phyloP scores from a whole-genome alignment of 805 yeast genomes.

The Candida anglica region DNA sequence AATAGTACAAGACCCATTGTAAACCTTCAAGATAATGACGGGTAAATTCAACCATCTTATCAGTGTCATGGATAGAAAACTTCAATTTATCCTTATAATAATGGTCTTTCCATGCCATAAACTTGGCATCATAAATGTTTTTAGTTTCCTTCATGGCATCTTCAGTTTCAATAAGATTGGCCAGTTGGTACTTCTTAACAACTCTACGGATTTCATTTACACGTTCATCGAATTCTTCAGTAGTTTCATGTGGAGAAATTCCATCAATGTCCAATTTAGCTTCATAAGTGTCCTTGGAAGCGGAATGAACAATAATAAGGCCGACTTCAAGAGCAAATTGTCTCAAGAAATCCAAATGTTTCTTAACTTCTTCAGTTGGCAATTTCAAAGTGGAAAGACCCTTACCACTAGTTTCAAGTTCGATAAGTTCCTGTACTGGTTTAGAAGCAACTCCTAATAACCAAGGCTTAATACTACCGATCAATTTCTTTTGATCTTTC shows the following conservation, averaged over 20 bases:
- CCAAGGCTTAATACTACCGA: slow-evolving; percentile 56
- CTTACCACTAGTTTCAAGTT: slow-evolving; percentile 24
- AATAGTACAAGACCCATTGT: slow-evolving; percentile 94
- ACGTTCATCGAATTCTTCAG: slow-evolving; percentile 59
- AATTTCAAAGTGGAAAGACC: slow-evolving; percentile 28
- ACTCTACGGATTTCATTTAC: slow-evolving; percentile 46
- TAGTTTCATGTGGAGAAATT: slow-evolving; percentile 60
- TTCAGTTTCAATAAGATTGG: slow-evolving; percentile 60
- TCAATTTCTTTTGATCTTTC: slow-evolving; percentile 72
- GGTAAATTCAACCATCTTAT: slow-evolving; percentile 57
- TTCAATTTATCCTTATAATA: slow-evolving; percentile 81
- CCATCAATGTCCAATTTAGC: slow-evolving; percentile 73
- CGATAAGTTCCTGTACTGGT: slow-evolving; percentile 29
- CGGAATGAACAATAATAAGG: slow-evolving; percentile 61
- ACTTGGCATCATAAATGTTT: slow-evolving; percentile 67
- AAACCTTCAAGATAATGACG: slow-evolving; percentile 88
- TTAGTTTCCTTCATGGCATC: slow-evolving; percentile 45
- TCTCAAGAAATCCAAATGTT: slow-evolving; percentile 58
- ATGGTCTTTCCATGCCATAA: slow-evolving; percentile 76
- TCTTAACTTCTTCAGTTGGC: slow-evolving; percentile 43
- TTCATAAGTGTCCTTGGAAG: slow-evolving; percentile 50
- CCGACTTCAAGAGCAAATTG: slow-evolving; percentile 65
- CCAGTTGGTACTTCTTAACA: slow-evolving; percentile 62
- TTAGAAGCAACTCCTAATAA: slow-evolving; percentile 29
- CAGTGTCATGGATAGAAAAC: slow-evolving; percentile 60